Evolutionary conservation across 306 rosid genomes (phyloP).

Genomic region (Biancaea sappan): DNA sequence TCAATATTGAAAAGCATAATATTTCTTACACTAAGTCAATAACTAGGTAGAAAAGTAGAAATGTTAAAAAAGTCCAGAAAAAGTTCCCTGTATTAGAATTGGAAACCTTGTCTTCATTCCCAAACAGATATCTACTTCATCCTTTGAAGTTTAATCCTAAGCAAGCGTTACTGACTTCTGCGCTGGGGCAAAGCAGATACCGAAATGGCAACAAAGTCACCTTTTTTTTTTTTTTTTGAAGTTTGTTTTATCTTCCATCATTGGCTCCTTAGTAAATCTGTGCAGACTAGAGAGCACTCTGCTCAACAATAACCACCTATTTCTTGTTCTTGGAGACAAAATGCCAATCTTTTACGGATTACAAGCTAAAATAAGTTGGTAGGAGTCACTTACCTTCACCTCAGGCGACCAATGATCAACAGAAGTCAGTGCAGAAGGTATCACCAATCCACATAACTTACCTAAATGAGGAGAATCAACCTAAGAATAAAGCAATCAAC

Average conservation of each 20-base stretch:
- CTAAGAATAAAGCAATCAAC: constrained; percentile 42
- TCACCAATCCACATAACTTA: constrained; percentile 67
- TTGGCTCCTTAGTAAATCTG: neutral
- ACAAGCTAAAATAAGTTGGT: neutral
- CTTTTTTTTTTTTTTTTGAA: neutral
- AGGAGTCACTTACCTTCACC: constrained; percentile 69
- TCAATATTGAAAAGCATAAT: neutral
- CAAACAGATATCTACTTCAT: neutral
- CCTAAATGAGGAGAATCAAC: constrained; percentile 80
- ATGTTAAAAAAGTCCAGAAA: neutral
- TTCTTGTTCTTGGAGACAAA: neutral
- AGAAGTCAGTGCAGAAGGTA: constrained; percentile 86
- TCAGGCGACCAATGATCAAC: constrained; percentile 95
- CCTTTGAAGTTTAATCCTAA: neutral
- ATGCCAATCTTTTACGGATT: neutral
- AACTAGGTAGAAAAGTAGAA: neutral
- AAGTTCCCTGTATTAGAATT: neutral
- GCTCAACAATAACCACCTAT: neutral
- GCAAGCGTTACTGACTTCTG: neutral
- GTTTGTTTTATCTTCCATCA: neutral
- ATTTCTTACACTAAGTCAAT: neutral
- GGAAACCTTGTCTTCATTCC: neutral
- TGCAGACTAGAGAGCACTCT: neutral
- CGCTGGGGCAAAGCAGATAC: neutral
- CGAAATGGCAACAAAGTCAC: neutral